A percentile compares a stretch with the other conserved stretches of the same genome.
Conservation (phyloP, 2,329 filamentous ascomycete genomes). For the Microdochium nivale region DNA sequence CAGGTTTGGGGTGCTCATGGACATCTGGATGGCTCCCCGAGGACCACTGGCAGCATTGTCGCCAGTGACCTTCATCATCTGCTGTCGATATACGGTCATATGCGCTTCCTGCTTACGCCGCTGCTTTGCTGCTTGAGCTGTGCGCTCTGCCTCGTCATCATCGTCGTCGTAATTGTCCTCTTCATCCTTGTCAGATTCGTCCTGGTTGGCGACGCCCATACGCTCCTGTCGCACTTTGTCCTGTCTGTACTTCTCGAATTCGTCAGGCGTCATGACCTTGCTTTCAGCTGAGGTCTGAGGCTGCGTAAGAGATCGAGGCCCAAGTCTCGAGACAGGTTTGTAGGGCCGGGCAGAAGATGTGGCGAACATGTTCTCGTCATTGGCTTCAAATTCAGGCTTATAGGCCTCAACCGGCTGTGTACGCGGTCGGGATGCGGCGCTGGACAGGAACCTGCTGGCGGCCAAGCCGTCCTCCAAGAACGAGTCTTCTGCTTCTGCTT, state of each 20-base stretch:
- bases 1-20: constrained; percentile 56
- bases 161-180: constrained; percentile 51
- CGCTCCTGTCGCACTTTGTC: constrained; percentile 59
- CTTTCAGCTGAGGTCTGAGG: constrained; percentile 29
- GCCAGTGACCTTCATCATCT: constrained; percentile 95
- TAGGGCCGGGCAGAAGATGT: constrained; percentile 30
- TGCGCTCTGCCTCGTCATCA: constrained; percentile 69
- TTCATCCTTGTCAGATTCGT: constrained; percentile 32
- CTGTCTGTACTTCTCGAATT: constrained; percentile 74
- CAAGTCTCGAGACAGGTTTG: constrained; percentile 25
- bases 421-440: not conserved
- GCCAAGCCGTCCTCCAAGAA: not conserved
- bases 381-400: constrained; percentile 13
- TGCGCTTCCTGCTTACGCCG: constrained; percentile 84
- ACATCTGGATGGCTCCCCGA: constrained; percentile 47
- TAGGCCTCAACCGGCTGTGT: not conserved
- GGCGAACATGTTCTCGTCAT: constrained; percentile 50
- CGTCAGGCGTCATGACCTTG: constrained; percentile 83
- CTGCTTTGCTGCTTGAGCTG: constrained; percentile 64
- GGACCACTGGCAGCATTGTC: constrained; percentile 43
- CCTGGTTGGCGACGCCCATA: constrained; percentile 26
- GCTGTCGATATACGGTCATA: constrained; percentile 80
- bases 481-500: not conserved
- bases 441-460: not conserved
- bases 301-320: constrained; percentile 22